These are phyloP conservation scores for Alternaria consortialis DNA, from an alignment of 2,329 filamentous ascomycete genomes.

Conservation along the genomic window DNA sequence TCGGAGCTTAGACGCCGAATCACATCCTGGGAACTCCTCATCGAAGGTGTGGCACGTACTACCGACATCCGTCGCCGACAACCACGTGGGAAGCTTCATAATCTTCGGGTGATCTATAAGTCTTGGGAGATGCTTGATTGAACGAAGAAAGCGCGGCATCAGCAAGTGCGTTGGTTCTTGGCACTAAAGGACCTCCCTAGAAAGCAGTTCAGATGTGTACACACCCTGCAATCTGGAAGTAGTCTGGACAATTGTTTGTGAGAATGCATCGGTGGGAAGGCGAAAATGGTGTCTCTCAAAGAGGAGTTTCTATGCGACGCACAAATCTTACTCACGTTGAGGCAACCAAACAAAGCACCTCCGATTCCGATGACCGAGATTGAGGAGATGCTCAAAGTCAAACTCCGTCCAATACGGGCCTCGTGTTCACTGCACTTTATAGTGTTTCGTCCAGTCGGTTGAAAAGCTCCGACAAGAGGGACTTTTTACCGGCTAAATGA, in stretches of 20 bases:
- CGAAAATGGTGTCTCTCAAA: not conserved
- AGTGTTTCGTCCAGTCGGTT: constrained; percentile 18
- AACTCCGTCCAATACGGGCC: constrained; percentile 9
- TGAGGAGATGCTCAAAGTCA: constrained; percentile 25
- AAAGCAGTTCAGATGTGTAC: not conserved
- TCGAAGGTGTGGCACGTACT: constrained; percentile 4
- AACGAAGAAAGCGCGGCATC: not conserved
- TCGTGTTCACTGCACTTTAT: constrained; percentile 17
- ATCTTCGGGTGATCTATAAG: not conserved
- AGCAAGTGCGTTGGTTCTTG: not conserved
- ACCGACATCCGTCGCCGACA: constrained; percentile 1
- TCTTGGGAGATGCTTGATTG: constrained; percentile 3
- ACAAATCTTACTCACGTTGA: not conserved
- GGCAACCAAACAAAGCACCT: constrained; percentile 2
- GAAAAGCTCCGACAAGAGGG: constrained; percentile 25
- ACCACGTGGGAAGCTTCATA: not conserved
- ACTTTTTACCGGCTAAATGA: constrained; percentile 36
- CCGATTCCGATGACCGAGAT: not conserved
- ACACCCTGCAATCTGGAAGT: not conserved
- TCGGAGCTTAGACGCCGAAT: not conserved
- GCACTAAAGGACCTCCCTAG: not conserved
- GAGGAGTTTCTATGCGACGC: not conserved
- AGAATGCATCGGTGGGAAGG: not conserved
- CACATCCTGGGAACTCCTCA: not conserved
- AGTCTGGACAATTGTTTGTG: not conserved